Percentiles rank a stretch among this genome's conserved stretches.
Evolutionary conservation across 495 filamentous ascomycete genomes (phyloP).

Genomic region (Oidiodendron maius): DNA sequence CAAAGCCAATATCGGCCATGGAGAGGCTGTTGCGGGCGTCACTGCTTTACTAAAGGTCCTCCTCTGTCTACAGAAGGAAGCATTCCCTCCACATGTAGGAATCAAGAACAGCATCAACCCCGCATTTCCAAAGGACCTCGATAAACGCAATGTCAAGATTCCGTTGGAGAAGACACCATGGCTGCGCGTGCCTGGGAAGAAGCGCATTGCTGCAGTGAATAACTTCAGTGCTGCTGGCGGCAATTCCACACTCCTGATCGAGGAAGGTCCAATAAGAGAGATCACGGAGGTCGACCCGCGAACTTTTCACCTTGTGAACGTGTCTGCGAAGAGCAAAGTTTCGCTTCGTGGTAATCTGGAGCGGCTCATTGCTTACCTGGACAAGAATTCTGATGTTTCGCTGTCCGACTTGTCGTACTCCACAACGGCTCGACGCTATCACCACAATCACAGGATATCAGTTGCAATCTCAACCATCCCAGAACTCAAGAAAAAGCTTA

Average conservation of each 20-base stretch:
- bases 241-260: constrained; percentile 54
- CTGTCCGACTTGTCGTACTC: constrained; percentile 65
- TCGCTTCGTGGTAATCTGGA: constrained; percentile 42
- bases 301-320: constrained; percentile 43
- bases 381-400: constrained; percentile 34
- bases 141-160: constrained; percentile 55
- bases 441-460: constrained; percentile 66
- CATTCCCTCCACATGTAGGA: constrained; percentile 52
- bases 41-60: constrained; percentile 59
- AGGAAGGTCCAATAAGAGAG: constrained; percentile 40
- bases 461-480: constrained; percentile 33
- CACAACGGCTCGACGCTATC: constrained; percentile 69
- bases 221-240: constrained; percentile 43
- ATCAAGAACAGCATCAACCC: constrained; percentile 79
- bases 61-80: constrained; percentile 69
- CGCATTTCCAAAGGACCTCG: constrained; percentile 69
- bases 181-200: not conserved
- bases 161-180: constrained; percentile 44
- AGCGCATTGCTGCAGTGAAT: constrained; percentile 31
- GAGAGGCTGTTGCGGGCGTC: constrained; percentile 80
- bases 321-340: constrained; percentile 51
- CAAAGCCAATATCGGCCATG: constrained; percentile 90
- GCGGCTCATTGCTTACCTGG: constrained; percentile 28
- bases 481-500: not conserved
- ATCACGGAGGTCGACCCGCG: constrained; percentile 29